Base-by-base conservation (phyloP, 2,329 filamentous ascomycete species). In the Paracorniculantispora psalliotae region DNA sequence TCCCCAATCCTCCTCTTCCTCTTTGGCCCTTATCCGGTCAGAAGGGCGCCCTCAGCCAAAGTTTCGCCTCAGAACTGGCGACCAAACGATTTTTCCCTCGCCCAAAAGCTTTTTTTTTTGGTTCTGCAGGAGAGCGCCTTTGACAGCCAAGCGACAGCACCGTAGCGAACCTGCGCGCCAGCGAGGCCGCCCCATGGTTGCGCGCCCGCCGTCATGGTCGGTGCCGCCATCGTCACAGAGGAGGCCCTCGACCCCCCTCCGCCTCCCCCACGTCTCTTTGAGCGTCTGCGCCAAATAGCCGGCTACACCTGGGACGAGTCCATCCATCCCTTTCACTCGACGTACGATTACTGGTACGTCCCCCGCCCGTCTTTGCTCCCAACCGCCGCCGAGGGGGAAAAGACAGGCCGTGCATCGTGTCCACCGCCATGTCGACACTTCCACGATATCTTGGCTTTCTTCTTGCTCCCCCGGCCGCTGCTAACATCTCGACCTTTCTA, bases 321-420 rank as follows among this genome's bases (percentile, higher is more conserved):
- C 15, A 71, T 68, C 59, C 72, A 73, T 26, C 83, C 83, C 12
- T 77, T 81, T 59, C 85, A 87, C 68, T 82, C 83, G 53, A 91
- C 87, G 67, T 97, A 96, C 74, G 91, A 96, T 72, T 92, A 92
- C 77, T 97, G 92, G 91, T 86, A 77, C 67, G 74, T 67, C 28
- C 19, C 49, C 19, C 44, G 25, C 17, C 53, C 19, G 19, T 3
- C 33, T 10, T 3, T n/a, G 26, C 25, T 21, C 58, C 30, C n/a
- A 50, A n/a, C 19, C 12, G 30, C 6, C 30, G 30, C 6, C 37
- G 37, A 41, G 37, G 37, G n/a, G n/a, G n/a, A n/a, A 41, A 41
- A 5, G 30, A 33, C 37, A 41, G 37, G 7, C 15, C 37, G 37
- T 41, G 30, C n/a, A n/a, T n/a, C n/a, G n/a, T 43, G 51, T 26